phyloP scores from a whole-genome alignment of 345 rosid genomes.

The Adansonia digitata region DNA sequence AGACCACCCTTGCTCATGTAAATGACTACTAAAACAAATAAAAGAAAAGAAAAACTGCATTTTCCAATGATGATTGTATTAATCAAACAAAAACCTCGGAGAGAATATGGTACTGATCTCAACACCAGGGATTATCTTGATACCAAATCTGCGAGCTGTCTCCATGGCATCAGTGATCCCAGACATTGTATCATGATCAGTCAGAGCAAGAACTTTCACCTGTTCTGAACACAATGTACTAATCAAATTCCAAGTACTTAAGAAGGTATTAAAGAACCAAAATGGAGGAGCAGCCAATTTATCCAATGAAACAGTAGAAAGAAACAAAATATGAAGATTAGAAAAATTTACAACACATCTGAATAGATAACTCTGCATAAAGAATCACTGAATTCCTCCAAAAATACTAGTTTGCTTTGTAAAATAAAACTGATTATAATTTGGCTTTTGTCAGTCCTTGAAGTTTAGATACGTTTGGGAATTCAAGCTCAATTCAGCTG shows the following conservation, averaged over 20 bases:
- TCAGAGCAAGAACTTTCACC: constrained; percentile 95
- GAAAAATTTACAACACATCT: neutral
- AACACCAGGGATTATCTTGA: constrained; percentile 88
- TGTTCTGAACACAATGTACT: constrained; percentile 41
- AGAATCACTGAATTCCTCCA: neutral
- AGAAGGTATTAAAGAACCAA: neutral
- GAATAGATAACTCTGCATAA: neutral
- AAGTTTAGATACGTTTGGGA: neutral
- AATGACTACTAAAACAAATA: neutral
- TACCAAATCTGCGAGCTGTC: constrained; percentile 65
- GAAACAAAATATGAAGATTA: neutral
- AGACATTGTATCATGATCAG: constrained; percentile 90
- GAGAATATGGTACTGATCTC: constrained; percentile 90
- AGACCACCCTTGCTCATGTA: neutral
- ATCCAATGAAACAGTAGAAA: neutral
- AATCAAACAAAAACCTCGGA: constrained; percentile 41
- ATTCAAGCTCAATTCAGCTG: neutral
- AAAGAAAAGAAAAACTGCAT: constrained; percentile 12
- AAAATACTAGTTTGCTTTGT: neutral
- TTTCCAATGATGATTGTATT: neutral
- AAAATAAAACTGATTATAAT: neutral
- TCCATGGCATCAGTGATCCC: constrained; percentile 90
- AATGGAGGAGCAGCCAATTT: neutral
- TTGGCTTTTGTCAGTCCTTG: neutral
- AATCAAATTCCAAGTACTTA: constrained; percentile 22